Evolutionary conservation across 2,329 filamentous ascomycete genomes (phyloP), one percentile per base, ranked within the genome.

Genomic region (Pseudocercospora eumusae): DNA sequence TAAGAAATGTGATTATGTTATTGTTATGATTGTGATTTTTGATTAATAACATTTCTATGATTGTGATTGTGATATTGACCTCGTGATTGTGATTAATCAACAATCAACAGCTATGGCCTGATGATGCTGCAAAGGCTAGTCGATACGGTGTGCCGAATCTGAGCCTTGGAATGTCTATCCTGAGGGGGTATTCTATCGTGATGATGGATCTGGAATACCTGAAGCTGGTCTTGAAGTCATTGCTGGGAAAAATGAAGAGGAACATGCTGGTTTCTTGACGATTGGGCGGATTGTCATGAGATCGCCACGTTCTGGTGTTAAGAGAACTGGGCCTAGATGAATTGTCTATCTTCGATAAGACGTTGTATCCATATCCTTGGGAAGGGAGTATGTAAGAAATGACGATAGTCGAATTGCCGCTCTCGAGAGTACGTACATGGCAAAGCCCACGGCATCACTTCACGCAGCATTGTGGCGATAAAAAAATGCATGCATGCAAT

Each of bases 121-220:
- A 66, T 28, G 56, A 62, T 45, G 60, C 57, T 3, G 59, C 44
- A 7, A 57, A 40, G 21, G 50, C 64, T 4, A 45, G 49, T 27
- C 27, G 27, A 27, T 64, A 68, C 45, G 66, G 64, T 8, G 56
- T 64, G 4, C 66, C 66, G 13, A 62, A 68, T 56, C 57, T 68
- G 15, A 44, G 66, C 21, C 56, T 66, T 8, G 66, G 66, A 3
- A 23, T 57, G 7, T 42, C 56, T 1, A 59, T 60, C 10, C 45
- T 66, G 42, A 55, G 52, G 23, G 47, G 58, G 21, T 40, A 66
- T 21, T 57, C 44, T 8, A 68, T 68, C 64, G 23, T 66, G 4
- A 62, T 64, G 60, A 60, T 66, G 8, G 64, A 66, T 56, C 6
- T 63, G 3, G 66, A 68, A 4, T 66, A 61, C 36, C 62, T 4